Conservation (phyloP, 352 stramenopile genomes). For the Pythium dissotocum region DNA sequence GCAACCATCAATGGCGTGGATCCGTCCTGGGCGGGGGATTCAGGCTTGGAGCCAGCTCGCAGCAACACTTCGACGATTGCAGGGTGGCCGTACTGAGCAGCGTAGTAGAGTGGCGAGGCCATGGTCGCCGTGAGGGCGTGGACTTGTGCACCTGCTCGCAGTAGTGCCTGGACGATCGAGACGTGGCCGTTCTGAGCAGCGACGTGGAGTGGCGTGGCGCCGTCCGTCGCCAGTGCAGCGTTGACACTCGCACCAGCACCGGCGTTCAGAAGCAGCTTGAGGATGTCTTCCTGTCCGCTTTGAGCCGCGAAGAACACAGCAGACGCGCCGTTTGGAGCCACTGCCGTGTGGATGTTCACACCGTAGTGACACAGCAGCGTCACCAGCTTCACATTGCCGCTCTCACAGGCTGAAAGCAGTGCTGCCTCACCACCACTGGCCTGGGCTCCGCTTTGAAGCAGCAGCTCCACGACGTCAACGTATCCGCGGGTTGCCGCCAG, state of each 20-base stretch:
- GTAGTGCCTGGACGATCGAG: conserved; percentile 19
- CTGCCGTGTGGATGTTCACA: conserved; percentile 56
- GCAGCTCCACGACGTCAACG: background rate
- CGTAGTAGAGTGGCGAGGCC: conserved; percentile 26
- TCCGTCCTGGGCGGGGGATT: conserved; percentile 7
- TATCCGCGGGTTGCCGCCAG: background rate
- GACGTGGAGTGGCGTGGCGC: conserved; percentile 22
- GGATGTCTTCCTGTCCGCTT: conserved; percentile 53
- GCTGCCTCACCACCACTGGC: conserved; percentile 47
- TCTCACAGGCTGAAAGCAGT: conserved; percentile 82
- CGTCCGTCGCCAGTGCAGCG: conserved; percentile 6
- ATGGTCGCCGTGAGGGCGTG: conserved; percentile 38
- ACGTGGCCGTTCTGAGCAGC: conserved; percentile 75
- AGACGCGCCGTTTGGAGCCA: conserved; percentile 60
- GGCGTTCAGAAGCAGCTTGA: conserved; percentile 25
- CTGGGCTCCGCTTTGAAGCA: conserved; percentile 6
- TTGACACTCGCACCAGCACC: conserved; percentile 9
- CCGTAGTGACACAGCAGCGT: conserved; percentile 46
- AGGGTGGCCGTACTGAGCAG: conserved; percentile 11
- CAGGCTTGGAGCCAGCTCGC: conserved; percentile 2
- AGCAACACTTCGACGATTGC: conserved; percentile 35
- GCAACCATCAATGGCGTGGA: conserved; percentile 15
- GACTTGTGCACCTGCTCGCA: conserved; percentile 11
- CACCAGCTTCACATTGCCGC: conserved; percentile 78
- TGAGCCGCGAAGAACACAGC: conserved; percentile 90